Base-by-base conservation (phyloP, 352 stramenopile genomes). In the Phytophthora litchii region DNA sequence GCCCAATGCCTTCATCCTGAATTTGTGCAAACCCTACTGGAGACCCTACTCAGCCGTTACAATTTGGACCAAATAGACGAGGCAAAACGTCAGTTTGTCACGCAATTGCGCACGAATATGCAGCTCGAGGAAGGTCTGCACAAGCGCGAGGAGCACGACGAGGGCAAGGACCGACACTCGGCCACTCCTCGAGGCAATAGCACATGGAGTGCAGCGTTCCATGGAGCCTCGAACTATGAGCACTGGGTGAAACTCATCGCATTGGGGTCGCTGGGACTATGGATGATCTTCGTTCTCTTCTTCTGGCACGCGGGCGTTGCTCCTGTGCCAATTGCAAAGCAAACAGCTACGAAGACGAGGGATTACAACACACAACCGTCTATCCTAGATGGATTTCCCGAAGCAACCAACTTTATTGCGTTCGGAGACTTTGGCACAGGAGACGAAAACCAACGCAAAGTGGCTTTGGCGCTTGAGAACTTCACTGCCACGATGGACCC, bases 351-450 rank as follows among this genome's bases (percentile, higher is more conserved):
- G 3, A 45, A 29, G 12, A 35, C 9, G 6, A 65, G 17, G 17
- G 54, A 64, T 50, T 62, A 49, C 32, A 74, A 70, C 16, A 11
- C n/a, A 10, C 31, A 51, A 20, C 66, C 61, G 2, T 73, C 73
- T 6, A 74, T 70, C 11, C 47, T 78, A 16, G 73, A 68, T 25
- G 66, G 63, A 19, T 90, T 89, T 49, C 81, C 81, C 4, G 53
- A 78, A 7, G 60, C 78, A 32, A 89, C 83, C 31, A 83, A 83
- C 45, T 95, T 95, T 40, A 59, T 95, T 35, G 83, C 86, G 23
- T 78, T 95, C 19, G 86, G 86, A 29, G 86, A 95, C 59, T 95
- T 87, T 41, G 86, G 86, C 25, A 94, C 85, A 20, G 86, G 86
- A 20, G 78, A 84, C 37, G 43, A 70, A 21, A 74, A 48, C 52